Base-by-base conservation (phyloP, 169 alveolate species). In the Babesia ovata region DNA sequence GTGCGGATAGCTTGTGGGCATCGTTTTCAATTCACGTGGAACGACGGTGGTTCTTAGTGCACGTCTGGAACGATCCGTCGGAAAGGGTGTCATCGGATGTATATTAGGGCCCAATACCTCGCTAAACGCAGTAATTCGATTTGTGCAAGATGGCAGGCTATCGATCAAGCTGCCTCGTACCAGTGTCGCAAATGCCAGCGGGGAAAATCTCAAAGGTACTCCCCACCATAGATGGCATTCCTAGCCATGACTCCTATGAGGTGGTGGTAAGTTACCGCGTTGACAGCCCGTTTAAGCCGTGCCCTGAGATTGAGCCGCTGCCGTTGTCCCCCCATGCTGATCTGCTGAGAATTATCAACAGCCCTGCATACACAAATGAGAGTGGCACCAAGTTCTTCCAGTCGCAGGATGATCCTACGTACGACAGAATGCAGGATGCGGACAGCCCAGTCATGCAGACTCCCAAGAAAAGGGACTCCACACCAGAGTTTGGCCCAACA, bases 241-340 rank as follows among this genome's bases (percentile, higher is more conserved):
- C 45, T 33, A 50, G 21, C 29, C n/a, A 36, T 33, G 62, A 46
- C 2, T 67, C 76, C 3, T 67, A 29, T 26, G 76, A 67, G 26
- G 76, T 67, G 22, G 56, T 67, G 44, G 2, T 67, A n/a, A 67
- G 76, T 56, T 67, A 28, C 65, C 52, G 10, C 44, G n/a, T 67
- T 8, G 65, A 67, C 28, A 67, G 54, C 44, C 45, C 42, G 52
- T 52, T 16, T 17, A 16, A 16, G n/a, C 19, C n/a, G n/a, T 45
- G n/a, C 50, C 50, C 14, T 8, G n/a, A 10, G 50, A 16, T 1
- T 10, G 50, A 45, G 10, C 50, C 14, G 50, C n/a, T 16, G 50
- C 50, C 19, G 50, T n/a, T n/a, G n/a, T 45, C 50, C 1, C 50
- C 50, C 50, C 39, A 33, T 6, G 39, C 39, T 33, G 39, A 33